Evolutionary conservation across 768 basidiomycete species (phyloP), one percentile per base, ranked within the genome.

Genomic region (Gloeophyllum trabeum): DNA sequence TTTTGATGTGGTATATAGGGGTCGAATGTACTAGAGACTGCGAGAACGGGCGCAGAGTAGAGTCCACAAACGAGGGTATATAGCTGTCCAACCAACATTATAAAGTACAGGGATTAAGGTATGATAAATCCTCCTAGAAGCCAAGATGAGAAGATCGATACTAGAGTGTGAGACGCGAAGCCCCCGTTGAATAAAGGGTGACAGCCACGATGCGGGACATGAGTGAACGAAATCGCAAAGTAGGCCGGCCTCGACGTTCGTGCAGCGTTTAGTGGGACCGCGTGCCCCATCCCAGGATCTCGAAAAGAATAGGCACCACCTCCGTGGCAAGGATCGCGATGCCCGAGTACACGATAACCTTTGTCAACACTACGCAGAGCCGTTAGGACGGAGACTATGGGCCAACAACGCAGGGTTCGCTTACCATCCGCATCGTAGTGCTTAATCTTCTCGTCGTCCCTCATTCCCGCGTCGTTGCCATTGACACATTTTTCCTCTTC

Each of bases 391-490:
- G 46, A 20, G 40, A 41, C 44, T 38, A 39, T 35, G 26, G 39
- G 24, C 7, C 24, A 35, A 40, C 34, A 43, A 43, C 36, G 38
- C 18, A 38, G 43, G 39, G 35, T 21, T 34, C 26, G 65, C 76
- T 48, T 43, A 87, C 88, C 88, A 60, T 87, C 86, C 10, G 83
- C 87, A 61, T 90, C 89, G 51, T 89, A 88, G 61, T 85, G 86
- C 44, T 78, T 84, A 34, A 79, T 67, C 39, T 63, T 64, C 35
- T 63, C 67, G 28, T 48, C 49, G 14, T 59, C 54, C 24, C 23
- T 39, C 19, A 55, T 46, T 1, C 52, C 49, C 18, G 54, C 53
- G 30, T 39, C 43, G 24, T 32, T 30, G 28, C 36, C 36, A 32
- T 32, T 32, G 16, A 32, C 28, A 10, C 28, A 32, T 10, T n/a